phyloP scores from a whole-genome alignment of 1,284 basidiomycete species.

The Malassezia yamatoensis region DNA sequence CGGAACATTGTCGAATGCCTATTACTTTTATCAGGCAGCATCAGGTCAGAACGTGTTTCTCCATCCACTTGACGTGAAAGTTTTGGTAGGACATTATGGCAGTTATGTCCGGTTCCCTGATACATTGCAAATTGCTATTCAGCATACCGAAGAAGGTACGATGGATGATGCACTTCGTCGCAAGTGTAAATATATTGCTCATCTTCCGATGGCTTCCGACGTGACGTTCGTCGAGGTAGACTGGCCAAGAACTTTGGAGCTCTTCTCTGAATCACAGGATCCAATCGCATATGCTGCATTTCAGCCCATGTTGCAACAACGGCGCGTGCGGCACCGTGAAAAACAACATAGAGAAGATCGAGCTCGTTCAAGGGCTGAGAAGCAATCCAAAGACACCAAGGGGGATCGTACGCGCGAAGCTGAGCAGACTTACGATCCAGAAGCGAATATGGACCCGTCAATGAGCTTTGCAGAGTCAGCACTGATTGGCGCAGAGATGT shows the following conservation, averaged over 20 bases:
- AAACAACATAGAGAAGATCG: constrained; percentile 37
- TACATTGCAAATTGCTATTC: constrained; percentile 65
- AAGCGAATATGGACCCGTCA: background rate
- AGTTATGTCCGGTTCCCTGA: constrained; percentile 77
- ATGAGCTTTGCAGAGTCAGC: constrained; percentile 40
- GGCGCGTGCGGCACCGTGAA: constrained; percentile 28
- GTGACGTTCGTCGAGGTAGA: constrained; percentile 90
- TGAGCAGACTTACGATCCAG: background rate
- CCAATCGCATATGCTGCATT: constrained; percentile 31
- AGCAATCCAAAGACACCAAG: constrained; percentile 13
- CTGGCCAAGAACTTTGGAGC: constrained; percentile 30
- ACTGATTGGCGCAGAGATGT: constrained; percentile 39
- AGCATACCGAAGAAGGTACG: constrained; percentile 60
- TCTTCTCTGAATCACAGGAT: constrained; percentile 17
- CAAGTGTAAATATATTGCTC: constrained; percentile 87
- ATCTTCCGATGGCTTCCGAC: constrained; percentile 81
- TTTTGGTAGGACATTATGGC: constrained; percentile 73
- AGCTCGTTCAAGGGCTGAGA: constrained; percentile 34
- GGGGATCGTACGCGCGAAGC: constrained; percentile 14
- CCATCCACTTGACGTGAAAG: constrained; percentile 88
- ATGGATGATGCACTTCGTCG: constrained; percentile 82
- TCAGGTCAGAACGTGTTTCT: constrained; percentile 85
- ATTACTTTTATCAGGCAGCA: constrained; percentile 90
- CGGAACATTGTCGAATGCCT: constrained; percentile 48
- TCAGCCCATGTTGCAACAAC: constrained; percentile 32